phyloP scores from a whole-genome alignment of 2,329 filamentous ascomycete genomes.

The Neoascochyta sp. region DNA sequence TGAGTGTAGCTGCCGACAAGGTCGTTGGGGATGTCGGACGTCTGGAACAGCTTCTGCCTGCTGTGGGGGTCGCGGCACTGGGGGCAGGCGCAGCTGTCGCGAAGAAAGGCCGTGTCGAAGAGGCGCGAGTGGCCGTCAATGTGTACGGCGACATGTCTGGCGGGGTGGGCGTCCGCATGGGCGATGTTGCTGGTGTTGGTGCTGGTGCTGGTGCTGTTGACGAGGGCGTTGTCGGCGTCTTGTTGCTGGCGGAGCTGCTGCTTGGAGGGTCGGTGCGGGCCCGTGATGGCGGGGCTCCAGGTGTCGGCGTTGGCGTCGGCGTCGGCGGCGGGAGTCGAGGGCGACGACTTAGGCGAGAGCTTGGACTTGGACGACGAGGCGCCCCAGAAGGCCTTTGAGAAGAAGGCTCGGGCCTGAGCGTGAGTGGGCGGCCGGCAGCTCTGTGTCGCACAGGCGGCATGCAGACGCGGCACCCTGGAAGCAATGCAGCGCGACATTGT shows the following conservation, averaged over 20 bases:
- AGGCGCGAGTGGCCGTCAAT: constrained; percentile 29
- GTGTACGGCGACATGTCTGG: constrained; percentile 28
- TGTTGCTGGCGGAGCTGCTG: constrained; percentile 15
- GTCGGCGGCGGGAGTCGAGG: constrained; percentile 13
- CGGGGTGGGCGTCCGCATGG: constrained; percentile 21
- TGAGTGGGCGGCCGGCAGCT: constrained; percentile 1
- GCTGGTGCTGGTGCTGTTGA: constrained; percentile 9
- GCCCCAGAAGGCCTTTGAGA: constrained; percentile 18
- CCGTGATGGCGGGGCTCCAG: constrained; percentile 19
- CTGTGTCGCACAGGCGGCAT: too few species aligned
- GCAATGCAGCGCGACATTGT: too few species aligned
- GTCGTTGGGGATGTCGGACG: constrained; percentile 57
- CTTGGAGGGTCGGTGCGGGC: constrained; percentile 19
- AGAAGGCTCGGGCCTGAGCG: constrained; percentile 8
- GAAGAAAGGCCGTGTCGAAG: constrained; percentile 43
- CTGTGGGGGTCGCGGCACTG: constrained; percentile 57
- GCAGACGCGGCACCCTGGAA: too few species aligned
- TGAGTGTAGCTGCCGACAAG: constrained; percentile 35
- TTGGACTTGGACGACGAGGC: too few species aligned
- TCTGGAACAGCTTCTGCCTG: constrained; percentile 62
- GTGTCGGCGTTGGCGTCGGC: constrained; percentile 13
- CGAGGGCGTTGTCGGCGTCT: constrained; percentile 9
- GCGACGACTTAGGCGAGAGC: too few species aligned
- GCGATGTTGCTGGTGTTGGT: constrained; percentile 11
- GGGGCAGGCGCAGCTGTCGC: constrained; percentile 58